phyloP scores from a whole-genome alignment of 2,329 filamentous ascomycete species.

The Ophiostoma australiae region DNA sequence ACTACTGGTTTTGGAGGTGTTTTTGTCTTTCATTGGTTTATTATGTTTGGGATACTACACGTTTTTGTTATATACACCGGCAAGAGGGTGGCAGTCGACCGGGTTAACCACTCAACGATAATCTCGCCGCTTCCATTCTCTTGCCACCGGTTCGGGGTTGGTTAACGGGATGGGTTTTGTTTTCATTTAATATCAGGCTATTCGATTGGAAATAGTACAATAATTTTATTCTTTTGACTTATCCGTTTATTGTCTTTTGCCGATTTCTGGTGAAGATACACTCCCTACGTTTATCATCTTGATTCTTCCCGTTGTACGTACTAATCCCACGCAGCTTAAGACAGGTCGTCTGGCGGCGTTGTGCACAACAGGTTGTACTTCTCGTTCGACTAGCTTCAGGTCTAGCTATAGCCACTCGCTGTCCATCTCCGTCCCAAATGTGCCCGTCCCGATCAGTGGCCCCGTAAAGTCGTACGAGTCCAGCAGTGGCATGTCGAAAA shows the following conservation, averaged over 20 bases:
- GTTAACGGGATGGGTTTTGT: background rate
- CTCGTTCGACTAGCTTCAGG: background rate
- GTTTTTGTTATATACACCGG: slow-evolving; percentile 19
- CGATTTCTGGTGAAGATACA: background rate
- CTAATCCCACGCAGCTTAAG: no score
- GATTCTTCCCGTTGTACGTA: no score
- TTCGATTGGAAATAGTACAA: background rate
- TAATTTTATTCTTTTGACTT: background rate
- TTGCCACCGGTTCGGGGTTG: slow-evolving; percentile 8
- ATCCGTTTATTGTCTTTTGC: background rate
- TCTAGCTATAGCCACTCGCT: slow-evolving; percentile 17
- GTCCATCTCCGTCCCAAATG: slow-evolving; percentile 20
- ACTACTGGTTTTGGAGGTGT: background rate
- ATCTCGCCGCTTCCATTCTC: background rate
- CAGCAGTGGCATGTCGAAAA: slow-evolving; percentile 21
- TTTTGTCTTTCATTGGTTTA: slow-evolving; percentile 4
- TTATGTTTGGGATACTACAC: slow-evolving; percentile 13
- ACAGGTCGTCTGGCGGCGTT: no score
- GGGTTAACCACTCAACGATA: background rate
- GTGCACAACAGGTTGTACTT: background rate
- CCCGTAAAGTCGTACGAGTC: slow-evolving; percentile 11
- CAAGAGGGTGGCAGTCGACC: background rate
- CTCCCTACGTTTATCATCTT: no score
- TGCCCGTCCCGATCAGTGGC: slow-evolving; percentile 13
- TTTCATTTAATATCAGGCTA: background rate